Evolutionary conservation across 2,329 filamentous ascomycete genomes (phyloP).

Genomic region (Epichloe hybrida): DNA sequence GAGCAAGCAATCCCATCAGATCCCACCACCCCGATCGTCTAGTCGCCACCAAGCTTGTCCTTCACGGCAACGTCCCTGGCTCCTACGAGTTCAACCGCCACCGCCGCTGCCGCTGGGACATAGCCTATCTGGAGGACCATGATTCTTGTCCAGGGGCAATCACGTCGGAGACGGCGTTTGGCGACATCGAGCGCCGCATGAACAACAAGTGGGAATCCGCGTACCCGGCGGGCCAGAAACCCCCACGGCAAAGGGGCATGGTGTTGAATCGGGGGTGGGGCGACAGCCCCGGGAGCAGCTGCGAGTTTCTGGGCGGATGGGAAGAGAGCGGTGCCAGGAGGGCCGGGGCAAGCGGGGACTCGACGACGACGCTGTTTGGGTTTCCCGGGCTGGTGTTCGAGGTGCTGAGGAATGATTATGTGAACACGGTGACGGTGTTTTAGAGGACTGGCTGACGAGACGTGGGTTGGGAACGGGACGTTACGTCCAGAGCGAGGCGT

Average conservation of each 20-base stretch:
- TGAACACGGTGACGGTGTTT: slow-evolving; percentile 83
- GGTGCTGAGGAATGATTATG: slow-evolving; percentile 80
- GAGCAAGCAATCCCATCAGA: slow-evolving; percentile 21
- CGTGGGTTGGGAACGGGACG: not conserved
- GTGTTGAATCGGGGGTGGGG: slow-evolving; percentile 84
- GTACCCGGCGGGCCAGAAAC: slow-evolving; percentile 41
- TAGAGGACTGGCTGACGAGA: slow-evolving; percentile 24
- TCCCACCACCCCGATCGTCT: slow-evolving; percentile 46
- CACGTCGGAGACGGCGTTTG: slow-evolving; percentile 66
- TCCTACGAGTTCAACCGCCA: slow-evolving; percentile 96
- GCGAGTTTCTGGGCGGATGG: slow-evolving; percentile 74
- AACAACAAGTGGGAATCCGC: slow-evolving; percentile 56
- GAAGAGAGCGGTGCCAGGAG: slow-evolving; percentile 54
- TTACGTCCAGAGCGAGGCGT: too few species aligned
- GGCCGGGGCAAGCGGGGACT: slow-evolving; percentile 41
- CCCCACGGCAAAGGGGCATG: slow-evolving; percentile 55
- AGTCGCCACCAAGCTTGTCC: slow-evolving; percentile 79
- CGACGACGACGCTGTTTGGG: slow-evolving; percentile 73
- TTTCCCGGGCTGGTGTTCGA: slow-evolving; percentile 94
- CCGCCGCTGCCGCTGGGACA: slow-evolving; percentile 75
- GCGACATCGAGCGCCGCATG: slow-evolving; percentile 55
- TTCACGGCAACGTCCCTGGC: slow-evolving; percentile 89
- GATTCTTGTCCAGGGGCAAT: slow-evolving; percentile 31
- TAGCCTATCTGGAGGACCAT: slow-evolving; percentile 37
- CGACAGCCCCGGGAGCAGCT: slow-evolving; percentile 75